These are phyloP conservation scores for Larix sibirica DNA, from an alignment of 83 land plant genomes.

Conservation along the genomic window DNA sequence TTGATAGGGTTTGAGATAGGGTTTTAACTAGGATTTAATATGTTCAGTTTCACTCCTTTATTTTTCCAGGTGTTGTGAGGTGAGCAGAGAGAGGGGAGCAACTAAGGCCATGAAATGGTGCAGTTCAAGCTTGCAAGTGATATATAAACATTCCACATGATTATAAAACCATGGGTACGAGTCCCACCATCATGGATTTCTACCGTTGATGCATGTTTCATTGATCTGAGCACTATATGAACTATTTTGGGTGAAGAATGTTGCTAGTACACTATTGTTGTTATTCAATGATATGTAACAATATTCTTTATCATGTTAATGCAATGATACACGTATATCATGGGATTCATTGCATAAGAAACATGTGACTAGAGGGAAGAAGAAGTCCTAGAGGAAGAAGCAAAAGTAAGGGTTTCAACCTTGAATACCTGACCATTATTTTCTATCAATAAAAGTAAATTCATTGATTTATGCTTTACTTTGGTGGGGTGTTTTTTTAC, in stretches of 20 bases:
- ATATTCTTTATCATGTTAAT: neutral
- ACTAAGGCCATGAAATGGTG: no score
- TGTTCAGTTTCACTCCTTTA: no score
- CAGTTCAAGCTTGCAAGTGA: neutral
- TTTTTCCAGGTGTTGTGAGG: no score
- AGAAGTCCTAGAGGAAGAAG: slow-evolving; percentile 74
- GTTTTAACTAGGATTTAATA: no score
- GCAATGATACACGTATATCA: slow-evolving; percentile 40
- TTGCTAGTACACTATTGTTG: neutral
- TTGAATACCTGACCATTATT: neutral
- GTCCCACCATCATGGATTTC: neutral
- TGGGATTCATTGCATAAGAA: slow-evolving; percentile 74
- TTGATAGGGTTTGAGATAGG: no score
- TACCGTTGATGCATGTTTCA: neutral
- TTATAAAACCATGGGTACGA: neutral
- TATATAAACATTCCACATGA: neutral
- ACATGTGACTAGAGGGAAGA: slow-evolving; percentile 67
- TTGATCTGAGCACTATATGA: neutral
- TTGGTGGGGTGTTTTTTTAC: neutral
- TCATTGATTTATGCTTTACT: neutral
- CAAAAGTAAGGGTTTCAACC: slow-evolving; percentile 36
- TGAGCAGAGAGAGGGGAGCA: no score
- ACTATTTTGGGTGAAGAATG: neutral
- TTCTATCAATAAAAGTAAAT: neutral
- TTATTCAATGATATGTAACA: neutral